Base-by-base conservation (phyloP, 2,329 filamentous ascomycete genomes). In the Myotisia sp. region DNA sequence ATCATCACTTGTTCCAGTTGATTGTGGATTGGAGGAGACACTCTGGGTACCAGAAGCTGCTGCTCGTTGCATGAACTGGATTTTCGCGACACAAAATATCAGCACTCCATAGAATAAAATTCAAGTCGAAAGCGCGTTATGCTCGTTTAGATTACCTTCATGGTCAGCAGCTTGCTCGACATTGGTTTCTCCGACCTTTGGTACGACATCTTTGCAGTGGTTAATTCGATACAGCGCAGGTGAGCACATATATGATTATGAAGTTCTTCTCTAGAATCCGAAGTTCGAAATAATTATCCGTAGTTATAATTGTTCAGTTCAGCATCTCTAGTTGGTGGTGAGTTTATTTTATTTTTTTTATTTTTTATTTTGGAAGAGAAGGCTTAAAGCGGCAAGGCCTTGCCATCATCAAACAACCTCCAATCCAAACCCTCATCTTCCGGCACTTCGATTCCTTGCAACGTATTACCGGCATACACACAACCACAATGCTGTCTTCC, bases 31-130 rank as follows among this genome's bases (percentile, higher is more conserved):
- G 53, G 41, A 55, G 33, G 57, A 50, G 39, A 49, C 59, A 21
- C 41, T 58, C 52, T 4, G 60, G 63, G 9, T 18, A 10, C 22
- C 23, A 16, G 76, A 71, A 32, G 77, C 74, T 32, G 76, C 79
- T 42, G 81, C 80, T 49, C 86, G 74, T 65, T 92, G 86, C 86
- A 94, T 94, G 54, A 94, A 94, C 64, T 75, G 47, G 21, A 33
- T n/a, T 23, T 31, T 17, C 14, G 16, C 29, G 14, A 24, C 18
- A 34, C n/a, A 7, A 26, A n/a, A 8, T 26, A 18, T 26, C 3
- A 24, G 28, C 16, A 9, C 22, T 24, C 22, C 8, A 24, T 12
- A 9, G 22, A 24, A 24, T 24, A 20, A 2, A 24, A 34, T 21
- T 48, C 23, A 19, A 29, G 3, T 31, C 28, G 35, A 45, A 17